phyloP scores from a whole-genome alignment of 148 eudicot genomes.

The Cornus suecica region DNA sequence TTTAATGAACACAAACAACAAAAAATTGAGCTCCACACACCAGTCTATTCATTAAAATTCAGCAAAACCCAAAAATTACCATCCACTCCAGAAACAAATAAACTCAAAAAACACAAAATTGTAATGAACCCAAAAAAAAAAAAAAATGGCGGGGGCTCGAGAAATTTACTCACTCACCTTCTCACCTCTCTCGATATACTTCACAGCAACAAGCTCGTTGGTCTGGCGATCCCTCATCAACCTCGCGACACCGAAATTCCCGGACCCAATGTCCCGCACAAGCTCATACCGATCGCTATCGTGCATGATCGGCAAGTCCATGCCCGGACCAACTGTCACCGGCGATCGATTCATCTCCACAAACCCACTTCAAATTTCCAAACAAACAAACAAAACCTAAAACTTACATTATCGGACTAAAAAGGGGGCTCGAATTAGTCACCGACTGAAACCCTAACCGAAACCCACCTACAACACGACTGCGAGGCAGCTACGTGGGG shows the following conservation, averaged over 20 bases:
- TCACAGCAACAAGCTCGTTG: constrained; percentile 69
- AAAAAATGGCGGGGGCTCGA: no score
- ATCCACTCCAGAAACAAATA: no score
- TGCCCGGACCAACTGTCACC: constrained; percentile 24
- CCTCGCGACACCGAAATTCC: constrained; percentile 82
- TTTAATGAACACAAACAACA: neutral
- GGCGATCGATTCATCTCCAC: constrained; percentile 25
- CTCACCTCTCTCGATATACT: constrained; percentile 83
- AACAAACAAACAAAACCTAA: neutral
- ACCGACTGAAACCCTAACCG: neutral
- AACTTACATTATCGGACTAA: constrained; percentile 1
- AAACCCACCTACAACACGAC: neutral
- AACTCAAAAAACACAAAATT: neutral
- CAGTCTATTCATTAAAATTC: no score
- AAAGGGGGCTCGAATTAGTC: neutral
- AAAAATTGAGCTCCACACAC: no score
- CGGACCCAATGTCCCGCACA: constrained; percentile 71
- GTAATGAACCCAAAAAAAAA: neutral
- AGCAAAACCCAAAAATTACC: no score
- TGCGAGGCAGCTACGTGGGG: neutral
- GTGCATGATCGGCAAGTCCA: constrained; percentile 71
- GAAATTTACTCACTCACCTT: constrained; percentile 38
- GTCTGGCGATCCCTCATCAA: constrained; percentile 70
- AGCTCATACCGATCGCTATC: constrained; percentile 67
- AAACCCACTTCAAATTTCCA: neutral